A percentile compares a stretch with the other conserved stretches of the same genome.
phyloP scores from a whole-genome alignment of 768 basidiomycete species.

The Kwoniella sp. region DNA sequence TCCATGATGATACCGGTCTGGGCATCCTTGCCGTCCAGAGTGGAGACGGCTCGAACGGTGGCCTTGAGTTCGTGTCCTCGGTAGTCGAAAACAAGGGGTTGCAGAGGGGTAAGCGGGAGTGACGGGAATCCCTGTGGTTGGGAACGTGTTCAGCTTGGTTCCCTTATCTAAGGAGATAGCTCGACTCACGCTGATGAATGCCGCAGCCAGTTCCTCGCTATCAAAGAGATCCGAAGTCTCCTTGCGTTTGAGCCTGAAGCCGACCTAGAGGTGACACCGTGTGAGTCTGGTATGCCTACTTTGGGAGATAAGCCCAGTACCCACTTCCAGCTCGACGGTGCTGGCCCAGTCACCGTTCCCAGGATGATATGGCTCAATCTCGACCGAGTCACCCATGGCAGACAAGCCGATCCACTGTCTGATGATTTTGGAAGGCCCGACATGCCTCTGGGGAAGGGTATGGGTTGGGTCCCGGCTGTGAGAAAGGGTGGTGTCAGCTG shows the following conservation, averaged over 20 bases:
- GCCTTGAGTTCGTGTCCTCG: slow-evolving; percentile 78
- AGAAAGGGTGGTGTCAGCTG: not conserved
- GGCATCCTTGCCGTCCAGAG: slow-evolving; percentile 54
- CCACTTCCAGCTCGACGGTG: slow-evolving; percentile 69
- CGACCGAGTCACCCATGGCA: slow-evolving; percentile 67
- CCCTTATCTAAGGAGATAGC: not conserved
- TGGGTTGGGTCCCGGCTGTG: slow-evolving; percentile 73
- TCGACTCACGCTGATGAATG: slow-evolving; percentile 58
- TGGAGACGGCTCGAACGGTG: slow-evolving; percentile 61
- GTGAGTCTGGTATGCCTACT: not conserved
- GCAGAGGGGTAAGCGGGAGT: slow-evolving; percentile 64
- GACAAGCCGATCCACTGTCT: slow-evolving; percentile 89
- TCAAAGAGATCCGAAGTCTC: slow-evolving; percentile 64
- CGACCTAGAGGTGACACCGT: slow-evolving; percentile 49
- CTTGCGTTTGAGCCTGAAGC: slow-evolving; percentile 51
- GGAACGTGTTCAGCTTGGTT: not conserved
- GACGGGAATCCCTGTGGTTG: slow-evolving; percentile 66
- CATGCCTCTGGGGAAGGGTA: slow-evolving; percentile 61
- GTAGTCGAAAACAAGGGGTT: slow-evolving; percentile 78
- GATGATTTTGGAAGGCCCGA: slow-evolving; percentile 74
- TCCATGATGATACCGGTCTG: slow-evolving; percentile 75
- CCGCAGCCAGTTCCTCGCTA: slow-evolving; percentile 75
- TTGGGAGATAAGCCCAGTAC: slow-evolving; percentile 6
- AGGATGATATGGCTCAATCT: slow-evolving; percentile 62
- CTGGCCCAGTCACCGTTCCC: slow-evolving; percentile 53